Percentiles rank a stretch among this genome's conserved stretches.
Conservation (phyloP, 306 rosid species). For the Myrica gale region DNA sequence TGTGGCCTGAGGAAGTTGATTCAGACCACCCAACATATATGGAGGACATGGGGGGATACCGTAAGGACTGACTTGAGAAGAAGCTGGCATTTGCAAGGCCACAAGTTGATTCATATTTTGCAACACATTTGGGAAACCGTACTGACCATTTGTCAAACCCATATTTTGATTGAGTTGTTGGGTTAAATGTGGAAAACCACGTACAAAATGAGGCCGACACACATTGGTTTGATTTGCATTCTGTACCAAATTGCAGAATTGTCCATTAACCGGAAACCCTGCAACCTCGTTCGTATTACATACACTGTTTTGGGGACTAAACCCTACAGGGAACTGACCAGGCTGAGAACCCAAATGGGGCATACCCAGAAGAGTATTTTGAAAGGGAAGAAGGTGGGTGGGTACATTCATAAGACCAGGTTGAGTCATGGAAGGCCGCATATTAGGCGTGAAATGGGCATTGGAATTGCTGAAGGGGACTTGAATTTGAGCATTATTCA, state of each 20-base stretch:
- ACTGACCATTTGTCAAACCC: slow-evolving; percentile 71
- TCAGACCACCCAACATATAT: slow-evolving; percentile 44
- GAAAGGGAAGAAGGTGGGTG: slow-evolving; percentile 39
- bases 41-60: slow-evolving; percentile 36
- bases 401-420: slow-evolving; percentile 41
- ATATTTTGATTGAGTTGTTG: slow-evolving; percentile 57
- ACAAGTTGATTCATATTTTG: slow-evolving; percentile 68
- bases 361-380: slow-evolving; percentile 43
- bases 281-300: slow-evolving; percentile 40
- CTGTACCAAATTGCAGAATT: slow-evolving; percentile 39
- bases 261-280: slow-evolving; percentile 45
- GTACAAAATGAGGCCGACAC: slow-evolving; percentile 48
- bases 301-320: slow-evolving; percentile 40
- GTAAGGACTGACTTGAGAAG: slow-evolving; percentile 49
- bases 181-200: slow-evolving; percentile 43
- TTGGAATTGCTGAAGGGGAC: slow-evolving; percentile 26
- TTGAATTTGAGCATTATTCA: slow-evolving; percentile 38
- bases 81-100: slow-evolving; percentile 51
- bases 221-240: slow-evolving; percentile 47
- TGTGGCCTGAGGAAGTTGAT: slow-evolving; percentile 47
- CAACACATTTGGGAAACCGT: slow-evolving; percentile 42
- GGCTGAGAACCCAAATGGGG: slow-evolving; percentile 45
- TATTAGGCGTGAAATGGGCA: slow-evolving; percentile 27
- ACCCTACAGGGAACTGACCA: slow-evolving; percentile 40
- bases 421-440: slow-evolving; percentile 34